These are phyloP conservation scores for Monosporascus sp. DNA, from an alignment of 2,329 filamentous ascomycete genomes.

Conservation along the genomic window DNA sequence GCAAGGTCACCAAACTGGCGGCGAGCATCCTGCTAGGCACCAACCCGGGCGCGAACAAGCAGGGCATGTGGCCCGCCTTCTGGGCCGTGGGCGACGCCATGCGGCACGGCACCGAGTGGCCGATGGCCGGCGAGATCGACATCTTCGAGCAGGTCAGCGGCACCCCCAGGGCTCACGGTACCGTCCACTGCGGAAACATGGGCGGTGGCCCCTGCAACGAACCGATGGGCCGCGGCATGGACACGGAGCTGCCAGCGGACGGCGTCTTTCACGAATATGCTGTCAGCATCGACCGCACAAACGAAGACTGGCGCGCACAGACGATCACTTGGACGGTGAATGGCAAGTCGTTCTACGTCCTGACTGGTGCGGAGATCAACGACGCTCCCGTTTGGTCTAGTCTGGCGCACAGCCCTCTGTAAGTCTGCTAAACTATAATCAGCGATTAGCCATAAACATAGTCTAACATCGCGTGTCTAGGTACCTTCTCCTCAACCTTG, in stretches of 20 bases:
- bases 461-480: constrained; percentile 1
- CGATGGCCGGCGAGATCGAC: constrained; percentile 51
- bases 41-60: constrained; percentile 33
- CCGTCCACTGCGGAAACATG: constrained; percentile 44
- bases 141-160: constrained; percentile 55
- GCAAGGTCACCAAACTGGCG: constrained; percentile 43
- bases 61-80: constrained; percentile 56
- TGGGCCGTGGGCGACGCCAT: constrained; percentile 51
- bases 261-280: constrained; percentile 45
- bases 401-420: constrained; percentile 46
- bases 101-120: constrained; percentile 46
- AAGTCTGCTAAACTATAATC: neutral
- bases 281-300: constrained; percentile 45
- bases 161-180: constrained; percentile 39
- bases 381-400: constrained; percentile 43
- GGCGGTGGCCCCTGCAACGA: constrained; percentile 48
- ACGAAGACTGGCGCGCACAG: constrained; percentile 41
- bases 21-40: constrained; percentile 42
- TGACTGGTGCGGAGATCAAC: constrained; percentile 40
- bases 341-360: constrained; percentile 36
- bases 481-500: constrained; percentile 50
- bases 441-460: neutral
- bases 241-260: constrained; percentile 31
- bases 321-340: constrained; percentile 48
- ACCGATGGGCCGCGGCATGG: constrained; percentile 36